A percentile compares a stretch with the other conserved stretches of the same genome.
Evolutionary conservation across 2,329 filamentous ascomycete species (phyloP).

Genomic region (Claviceps africana): DNA sequence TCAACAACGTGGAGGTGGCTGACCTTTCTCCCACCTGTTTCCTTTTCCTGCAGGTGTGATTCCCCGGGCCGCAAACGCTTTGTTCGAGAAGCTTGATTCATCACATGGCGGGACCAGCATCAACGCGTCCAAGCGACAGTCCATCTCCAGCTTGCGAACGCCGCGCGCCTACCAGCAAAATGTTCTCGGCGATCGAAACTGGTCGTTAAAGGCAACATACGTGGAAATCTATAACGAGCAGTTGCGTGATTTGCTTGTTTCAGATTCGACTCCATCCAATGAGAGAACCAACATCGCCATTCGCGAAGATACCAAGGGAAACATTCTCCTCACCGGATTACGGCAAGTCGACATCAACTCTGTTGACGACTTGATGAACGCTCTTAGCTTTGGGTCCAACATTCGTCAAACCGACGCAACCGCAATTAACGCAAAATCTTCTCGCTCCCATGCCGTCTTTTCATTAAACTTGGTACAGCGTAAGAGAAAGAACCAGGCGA

Average conservation of each 20-base stretch:
- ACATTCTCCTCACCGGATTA: slow-evolving; percentile 84
- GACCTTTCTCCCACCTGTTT: background rate
- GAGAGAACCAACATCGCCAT: slow-evolving; percentile 79
- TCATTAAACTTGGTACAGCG: slow-evolving; percentile 86
- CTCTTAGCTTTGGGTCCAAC: slow-evolving; percentile 80
- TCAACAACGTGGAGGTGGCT: background rate
- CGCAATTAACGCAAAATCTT: slow-evolving; percentile 94
- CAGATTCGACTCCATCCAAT: slow-evolving; percentile 52
- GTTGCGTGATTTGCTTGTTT: slow-evolving; percentile 73
- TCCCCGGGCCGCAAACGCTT: slow-evolving; percentile 68
- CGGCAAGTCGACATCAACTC: slow-evolving; percentile 81
- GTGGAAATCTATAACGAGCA: slow-evolving; percentile 98
- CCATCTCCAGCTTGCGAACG: slow-evolving; percentile 53
- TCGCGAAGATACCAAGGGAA: slow-evolving; percentile 84
- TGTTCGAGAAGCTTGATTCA: slow-evolving; percentile 78
- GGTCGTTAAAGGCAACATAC: slow-evolving; percentile 88
- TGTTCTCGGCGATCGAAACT: slow-evolving; percentile 55
- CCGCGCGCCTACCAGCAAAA: slow-evolving; percentile 53
- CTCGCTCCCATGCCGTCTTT: slow-evolving; percentile 93
- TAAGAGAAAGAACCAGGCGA: slow-evolving; percentile 42
- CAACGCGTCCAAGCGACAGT: slow-evolving; percentile 35
- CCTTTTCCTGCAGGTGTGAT: slow-evolving; percentile 58
- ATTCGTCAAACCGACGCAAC: slow-evolving; percentile 96
- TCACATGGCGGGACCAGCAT: slow-evolving; percentile 32
- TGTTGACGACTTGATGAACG: slow-evolving; percentile 77